Evolutionary conservation across 352 stramenopile species (phyloP), one percentile per base, ranked within the genome.

Genomic region (Globisporangium acanthophoron): DNA sequence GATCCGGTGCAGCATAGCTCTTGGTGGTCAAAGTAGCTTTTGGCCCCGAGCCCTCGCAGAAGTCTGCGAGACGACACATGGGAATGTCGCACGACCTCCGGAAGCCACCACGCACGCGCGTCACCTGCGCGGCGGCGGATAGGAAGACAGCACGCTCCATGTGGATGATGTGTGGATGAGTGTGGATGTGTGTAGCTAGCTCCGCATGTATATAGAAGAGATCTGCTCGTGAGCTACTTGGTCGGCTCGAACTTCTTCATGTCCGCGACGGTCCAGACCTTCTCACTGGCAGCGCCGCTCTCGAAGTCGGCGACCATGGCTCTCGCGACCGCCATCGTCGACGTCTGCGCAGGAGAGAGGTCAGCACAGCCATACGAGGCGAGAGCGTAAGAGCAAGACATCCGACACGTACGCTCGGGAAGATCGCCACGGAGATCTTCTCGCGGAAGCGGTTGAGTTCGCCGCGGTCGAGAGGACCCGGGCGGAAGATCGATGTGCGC

Each of bases 401-500:
- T 5, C 5, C 5, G 9, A 3, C 37, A 83, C 78, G 12, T 59
- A 91, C 79, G 43, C 65, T 74, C 2, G 80, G 76, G 11, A 88
- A 41, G 41, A 90, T 43, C 66, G 70, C 84, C 2, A 66, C 47
- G 2, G 66, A 65, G 56, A 88, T 67, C 52, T 73, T 83, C 66
- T 92, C 83, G 20, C 67, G 69, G 0, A 59, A 70, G 52, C 80
- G 78, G 18, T 69, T 65, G 33, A 88, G 39, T 2, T 89, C 71
- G 39, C 78, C 75, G 21, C 83, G 83, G 31, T 88, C 68, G 41
- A 90, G 44, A 18, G 88, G 66, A 0, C 73, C 78, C 0, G 80
- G 78, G 21, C 76, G 76, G 60, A 88, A 87, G 59, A 90, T 73
- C 31, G 66, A 70, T 11, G 62, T 80, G n/a, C 79, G 78, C n/a